These are phyloP conservation scores for Aegilops longissima DNA, from an alignment of 176 grass and related monocot species.

Conservation along the genomic window DNA sequence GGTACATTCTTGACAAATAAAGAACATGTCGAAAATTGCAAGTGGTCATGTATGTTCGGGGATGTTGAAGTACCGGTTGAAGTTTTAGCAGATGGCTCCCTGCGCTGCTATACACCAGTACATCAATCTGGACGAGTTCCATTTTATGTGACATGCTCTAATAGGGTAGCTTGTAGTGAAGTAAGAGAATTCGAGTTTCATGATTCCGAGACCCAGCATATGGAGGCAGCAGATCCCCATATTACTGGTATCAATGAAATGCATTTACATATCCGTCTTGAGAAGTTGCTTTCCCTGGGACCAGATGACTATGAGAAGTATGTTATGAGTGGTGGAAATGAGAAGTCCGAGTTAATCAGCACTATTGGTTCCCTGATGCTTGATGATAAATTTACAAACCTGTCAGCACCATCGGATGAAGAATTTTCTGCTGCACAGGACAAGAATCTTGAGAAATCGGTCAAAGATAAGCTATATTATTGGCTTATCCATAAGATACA, in stretches of 20 bases:
- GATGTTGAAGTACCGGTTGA: conserved; percentile 84
- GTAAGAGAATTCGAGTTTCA: conserved; percentile 92
- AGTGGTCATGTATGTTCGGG: conserved; percentile 99
- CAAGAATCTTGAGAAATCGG: conserved; percentile 64
- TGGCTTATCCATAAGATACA: conserved; percentile 88
- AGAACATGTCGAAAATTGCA: conserved; percentile 76
- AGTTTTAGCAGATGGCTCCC: conserved; percentile 77
- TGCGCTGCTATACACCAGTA: conserved; percentile 72
- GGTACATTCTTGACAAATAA: conserved; percentile 94
- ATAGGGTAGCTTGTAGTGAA: conserved; percentile 95
- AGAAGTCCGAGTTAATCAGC: conserved; percentile 60
- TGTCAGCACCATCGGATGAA: conserved; percentile 31
- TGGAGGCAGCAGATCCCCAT: conserved; percentile 59
- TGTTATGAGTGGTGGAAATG: conserved; percentile 42
- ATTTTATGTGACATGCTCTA: conserved; percentile 97
- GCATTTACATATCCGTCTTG: conserved; percentile 83
- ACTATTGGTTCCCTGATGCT: conserved; percentile 85
- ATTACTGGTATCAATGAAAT: conserved; percentile 70
- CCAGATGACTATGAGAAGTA: conserved; percentile 53
- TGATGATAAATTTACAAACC: conserved; percentile 54
- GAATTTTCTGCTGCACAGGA: conserved; percentile 38
- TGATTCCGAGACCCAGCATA: conserved; percentile 44
- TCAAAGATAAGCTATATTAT: conserved; percentile 79
- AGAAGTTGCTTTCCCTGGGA: conserved; percentile 76
- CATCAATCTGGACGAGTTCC: conserved; percentile 78